Evolutionary conservation across 805 yeast species (phyloP), one percentile per base, ranked within the genome.

Genomic region (Priceomyces melissophilus): DNA sequence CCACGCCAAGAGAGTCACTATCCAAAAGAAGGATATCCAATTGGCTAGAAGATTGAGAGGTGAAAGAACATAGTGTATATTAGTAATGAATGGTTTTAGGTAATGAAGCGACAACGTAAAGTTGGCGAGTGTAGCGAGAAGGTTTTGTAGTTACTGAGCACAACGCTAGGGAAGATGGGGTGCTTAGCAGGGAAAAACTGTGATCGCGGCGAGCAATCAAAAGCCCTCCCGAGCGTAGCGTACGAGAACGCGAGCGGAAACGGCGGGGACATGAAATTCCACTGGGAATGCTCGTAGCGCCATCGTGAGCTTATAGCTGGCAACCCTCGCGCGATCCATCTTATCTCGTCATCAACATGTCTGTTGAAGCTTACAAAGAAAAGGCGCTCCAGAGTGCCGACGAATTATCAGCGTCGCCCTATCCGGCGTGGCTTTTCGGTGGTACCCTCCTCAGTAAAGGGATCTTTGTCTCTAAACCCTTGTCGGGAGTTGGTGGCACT

Each of bases 11-110:
- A 67, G 73, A 65, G 73, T 68, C 44, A 68, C 74, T 41, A 68
- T 68, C 57, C 73, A 67, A 52, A 67, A 68, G 73, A 68, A 68
- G 64, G 74, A 68, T 55, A 68, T 68, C 55, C 73, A 67, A 57
- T 67, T 68, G 60, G 74, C 74, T 40, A 65, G 74, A 63, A 67
- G 74, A 65, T 67, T 68, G 60, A 67, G 74, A 67, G 74, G 74
- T 54, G 73, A 68, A 61, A 65, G 72, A 64, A 64, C 73, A 44
- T 67, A 65, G 39, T 43, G 44, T 39, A 32, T 42, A 41, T 43
- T 42, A 39, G 40, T 43, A 25, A 20, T 20, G 25, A 20, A 20
- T 20, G 25, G 25, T 20, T 20, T 20, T 20, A 4, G 25, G 25
- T 20, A 20, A 5, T 20, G 10, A 4, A 20, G 12, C 34, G 11